Evolutionary conservation across 257 asterid genomes (phyloP), one percentile per base, ranked within the genome.

Genomic region (Capsicum baccatum): DNA sequence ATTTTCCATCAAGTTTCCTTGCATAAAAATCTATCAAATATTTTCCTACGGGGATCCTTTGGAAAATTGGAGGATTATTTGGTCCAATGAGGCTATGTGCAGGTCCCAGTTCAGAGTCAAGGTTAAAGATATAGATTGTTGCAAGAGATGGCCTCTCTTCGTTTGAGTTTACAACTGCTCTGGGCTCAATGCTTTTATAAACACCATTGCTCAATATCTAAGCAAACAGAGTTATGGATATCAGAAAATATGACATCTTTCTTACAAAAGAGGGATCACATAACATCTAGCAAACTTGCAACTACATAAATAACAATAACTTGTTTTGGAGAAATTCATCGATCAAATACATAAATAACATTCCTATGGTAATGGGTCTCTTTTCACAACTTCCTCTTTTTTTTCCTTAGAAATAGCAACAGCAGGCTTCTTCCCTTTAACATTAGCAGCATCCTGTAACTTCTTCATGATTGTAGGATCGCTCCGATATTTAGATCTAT

Each of bases 111-210:
- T 89, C 91, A 2, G 85, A 69, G 14, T 89, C 86, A 26, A 88
- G 39, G 71, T 83, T 90, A 67, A 86, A 70, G 89, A 87, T 83
- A 69, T 88, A 83, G 87, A 90, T 91, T 62, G 91, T 89, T 16
- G 92, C 94, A 47, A 92, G 54, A 0, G 94, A 91, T 17, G 90
- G 86, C 86, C 97, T 88, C 76, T 88, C 92, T 8, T 83, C 85
- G 50, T 52, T 83, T 5, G 89, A 79, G 83, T 89, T 91, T 47
- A 91, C 26, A 26, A 26, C 96, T 56, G 92, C 92, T 86, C 92
- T 74, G 58, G 91, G 97, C 87, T 91, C 93, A 47, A 91, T 84
- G 85, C 93, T 91, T 35, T 74, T 80, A 56, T 91, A 92, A 37
- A 37, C 42, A 26, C 94, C 93, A 54, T 91, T 92, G 57, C 88